Evolutionary conservation across 371 early-diverging fungal genomes (phyloP).

Genomic region (Haplosporangium sp.): DNA sequence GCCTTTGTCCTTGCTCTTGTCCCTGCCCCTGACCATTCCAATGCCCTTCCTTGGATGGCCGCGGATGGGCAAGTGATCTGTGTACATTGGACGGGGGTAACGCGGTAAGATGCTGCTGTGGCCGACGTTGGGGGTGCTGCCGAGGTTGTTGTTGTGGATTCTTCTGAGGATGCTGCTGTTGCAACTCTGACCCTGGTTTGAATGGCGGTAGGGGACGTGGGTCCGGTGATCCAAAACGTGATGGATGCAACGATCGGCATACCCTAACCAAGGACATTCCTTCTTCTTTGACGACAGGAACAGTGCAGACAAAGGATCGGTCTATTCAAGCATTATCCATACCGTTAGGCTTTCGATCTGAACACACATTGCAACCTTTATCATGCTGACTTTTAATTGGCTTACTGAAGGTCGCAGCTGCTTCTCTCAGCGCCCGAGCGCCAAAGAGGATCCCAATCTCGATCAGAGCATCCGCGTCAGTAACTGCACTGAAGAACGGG

Average conservation of each 20-base stretch:
- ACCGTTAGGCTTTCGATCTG: neutral
- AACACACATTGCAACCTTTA: too few relatives aligned
- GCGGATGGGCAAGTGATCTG: too few relatives aligned
- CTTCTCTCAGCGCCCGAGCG: constrained; percentile 76
- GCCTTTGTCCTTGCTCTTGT: too few relatives aligned
- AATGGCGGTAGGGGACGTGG: too few relatives aligned
- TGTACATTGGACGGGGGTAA: too few relatives aligned
- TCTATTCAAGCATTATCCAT: constrained; percentile 42
- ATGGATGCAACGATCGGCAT: constrained; percentile 56
- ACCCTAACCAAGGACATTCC: constrained; percentile 57
- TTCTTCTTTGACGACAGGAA: constrained; percentile 61
- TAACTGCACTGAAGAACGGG: constrained; percentile 94
- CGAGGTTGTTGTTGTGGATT: too few relatives aligned
- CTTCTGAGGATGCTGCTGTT: neutral
- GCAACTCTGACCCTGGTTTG: too few relatives aligned
- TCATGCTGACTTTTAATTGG: neutral
- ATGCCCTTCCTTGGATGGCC: too few relatives aligned
- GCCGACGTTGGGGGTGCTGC: too few relatives aligned
- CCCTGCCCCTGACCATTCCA: too few relatives aligned
- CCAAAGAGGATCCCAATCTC: constrained; percentile 96
- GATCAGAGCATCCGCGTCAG: constrained; percentile 91
- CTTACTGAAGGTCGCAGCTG: constrained; percentile 71
- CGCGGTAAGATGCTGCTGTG: too few relatives aligned
- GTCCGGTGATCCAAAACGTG: constrained; percentile 34
- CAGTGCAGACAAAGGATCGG: constrained; percentile 70